phyloP scores from a whole-genome alignment of 2,329 filamentous ascomycete genomes.

The Mollisiaceae sp. region DNA sequence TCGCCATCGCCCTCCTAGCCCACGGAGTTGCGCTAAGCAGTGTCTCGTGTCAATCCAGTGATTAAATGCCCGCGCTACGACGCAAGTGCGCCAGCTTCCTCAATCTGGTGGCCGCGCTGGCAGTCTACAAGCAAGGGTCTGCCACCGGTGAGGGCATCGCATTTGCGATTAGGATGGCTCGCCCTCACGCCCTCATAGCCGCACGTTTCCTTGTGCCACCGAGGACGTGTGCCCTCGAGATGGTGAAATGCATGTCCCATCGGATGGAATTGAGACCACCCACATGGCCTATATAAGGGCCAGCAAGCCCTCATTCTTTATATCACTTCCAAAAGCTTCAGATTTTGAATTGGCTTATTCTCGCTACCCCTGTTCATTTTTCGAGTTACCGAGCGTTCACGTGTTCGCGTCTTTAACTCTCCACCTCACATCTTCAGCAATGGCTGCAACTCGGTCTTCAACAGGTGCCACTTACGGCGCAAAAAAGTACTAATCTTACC shows the following conservation, averaged over 20 bases:
- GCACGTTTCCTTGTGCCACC: background rate
- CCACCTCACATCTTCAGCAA: background rate
- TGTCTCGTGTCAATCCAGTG: background rate
- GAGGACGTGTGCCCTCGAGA: background rate
- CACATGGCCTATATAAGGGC: background rate
- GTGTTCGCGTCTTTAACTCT: background rate
- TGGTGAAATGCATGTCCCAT: background rate
- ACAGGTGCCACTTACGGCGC: background rate
- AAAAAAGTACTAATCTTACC: background rate
- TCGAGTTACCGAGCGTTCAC: background rate
- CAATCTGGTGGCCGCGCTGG: background rate
- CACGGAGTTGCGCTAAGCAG: background rate
- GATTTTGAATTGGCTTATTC: background rate
- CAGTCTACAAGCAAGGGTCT: slow-evolving; percentile 1
- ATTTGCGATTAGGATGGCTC: background rate
- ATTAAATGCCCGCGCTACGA: background rate
- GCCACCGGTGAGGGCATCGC: background rate
- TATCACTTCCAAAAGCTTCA: background rate
- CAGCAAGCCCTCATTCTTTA: background rate
- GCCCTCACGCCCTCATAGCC: slow-evolving; percentile 6
- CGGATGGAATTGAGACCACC: too few species aligned
- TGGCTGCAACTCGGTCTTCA: background rate
- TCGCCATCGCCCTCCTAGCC: background rate
- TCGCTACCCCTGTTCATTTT: background rate
- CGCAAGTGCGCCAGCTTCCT: slow-evolving; percentile 1